A percentile compares a stretch with the other conserved stretches of the same genome.
Conservation (phyloP, 2,329 filamentous ascomycete genomes). For the Paraphaeosphaeria minitans region DNA sequence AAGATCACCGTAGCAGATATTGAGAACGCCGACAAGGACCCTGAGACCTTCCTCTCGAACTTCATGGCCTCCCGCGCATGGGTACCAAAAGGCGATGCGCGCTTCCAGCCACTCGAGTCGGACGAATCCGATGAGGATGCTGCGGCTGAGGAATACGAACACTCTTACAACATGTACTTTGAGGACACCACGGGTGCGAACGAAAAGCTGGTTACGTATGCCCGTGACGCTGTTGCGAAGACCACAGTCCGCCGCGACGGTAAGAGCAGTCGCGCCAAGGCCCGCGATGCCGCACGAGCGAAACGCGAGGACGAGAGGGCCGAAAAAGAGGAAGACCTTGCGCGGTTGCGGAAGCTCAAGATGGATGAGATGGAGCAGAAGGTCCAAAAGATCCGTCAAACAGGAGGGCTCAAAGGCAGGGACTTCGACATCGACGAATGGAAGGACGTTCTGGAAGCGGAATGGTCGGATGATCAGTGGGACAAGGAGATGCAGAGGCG, state of each 20-base stretch:
- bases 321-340: constrained; percentile 78
- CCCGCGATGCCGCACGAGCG: constrained; percentile 77
- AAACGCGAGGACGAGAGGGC: constrained; percentile 79
- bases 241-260: constrained; percentile 88
- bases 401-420: constrained; percentile 76
- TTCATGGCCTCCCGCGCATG: constrained; percentile 93
- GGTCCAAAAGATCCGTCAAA: constrained; percentile 84
- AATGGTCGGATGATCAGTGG: constrained; percentile 89
- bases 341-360: constrained; percentile 82
- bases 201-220: constrained; percentile 84
- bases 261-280: constrained; percentile 74
- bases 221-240: constrained; percentile 80
- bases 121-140: constrained; percentile 81
- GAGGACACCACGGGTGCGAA: constrained; percentile 90
- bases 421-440: constrained; percentile 76
- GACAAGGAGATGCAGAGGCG: constrained; percentile 85
- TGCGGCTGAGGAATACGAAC: constrained; percentile 84
- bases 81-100: constrained; percentile 70
- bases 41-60: constrained; percentile 91
- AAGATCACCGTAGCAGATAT: constrained; percentile 61
- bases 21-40: constrained; percentile 80
- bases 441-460: constrained; percentile 81
- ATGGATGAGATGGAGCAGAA: constrained; percentile 89
- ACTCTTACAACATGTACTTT: constrained; percentile 94
- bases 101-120: constrained; percentile 84